Base-by-base conservation (phyloP, 2,329 filamentous ascomycete genomes). In the Scedosporium aurantiacum region DNA sequence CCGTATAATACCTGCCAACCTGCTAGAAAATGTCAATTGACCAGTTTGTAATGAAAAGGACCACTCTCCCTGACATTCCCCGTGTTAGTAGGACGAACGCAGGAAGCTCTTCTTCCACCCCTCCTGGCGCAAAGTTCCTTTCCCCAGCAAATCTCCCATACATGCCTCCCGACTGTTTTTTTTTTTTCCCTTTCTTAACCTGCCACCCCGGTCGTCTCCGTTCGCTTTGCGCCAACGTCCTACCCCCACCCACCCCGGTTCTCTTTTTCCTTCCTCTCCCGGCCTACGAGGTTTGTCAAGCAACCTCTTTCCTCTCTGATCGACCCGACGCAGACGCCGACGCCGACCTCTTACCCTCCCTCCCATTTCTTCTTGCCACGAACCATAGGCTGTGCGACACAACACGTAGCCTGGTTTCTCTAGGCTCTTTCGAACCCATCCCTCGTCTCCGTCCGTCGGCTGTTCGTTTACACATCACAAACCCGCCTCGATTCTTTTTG, bases 261-360 rank as follows among this genome's bases (percentile, higher is more conserved):
- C 50, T 54, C 50, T 54, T 27, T 54, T 27, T 25, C 50, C 23
- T 27, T 25, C 23, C 5, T 54, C 23, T 27, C 55, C 57, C 4
- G 56, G 16, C 55, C 10, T 54, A 6, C 47, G 40, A 61, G 47
- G 32, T 47, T 43, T 60, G 47, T 43, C 61, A 57, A 43, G 60
- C 60, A 57, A 52, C 56, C 21, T 18, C 40, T 43, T 12, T 57
- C 40, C 37, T 37, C 41, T 60, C 61, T 56, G 60, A 57, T 64
- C 60, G 40, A 58, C 45, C 45, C 40, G 32, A 37, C 28, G 61
- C 45, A 61, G 45, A 61, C 58, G 47, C 47, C 16, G 45, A 61
- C 58, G 47, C 47, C 16, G 45, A 23, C 43, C 40, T 28, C 25
- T 18, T 21, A 37, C 18, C 52, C 55, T 41, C 47, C 55, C 32